Conservation (phyloP, 495 filamentous ascomycete genomes). For the Lasiosphaeris hirsuta region DNA sequence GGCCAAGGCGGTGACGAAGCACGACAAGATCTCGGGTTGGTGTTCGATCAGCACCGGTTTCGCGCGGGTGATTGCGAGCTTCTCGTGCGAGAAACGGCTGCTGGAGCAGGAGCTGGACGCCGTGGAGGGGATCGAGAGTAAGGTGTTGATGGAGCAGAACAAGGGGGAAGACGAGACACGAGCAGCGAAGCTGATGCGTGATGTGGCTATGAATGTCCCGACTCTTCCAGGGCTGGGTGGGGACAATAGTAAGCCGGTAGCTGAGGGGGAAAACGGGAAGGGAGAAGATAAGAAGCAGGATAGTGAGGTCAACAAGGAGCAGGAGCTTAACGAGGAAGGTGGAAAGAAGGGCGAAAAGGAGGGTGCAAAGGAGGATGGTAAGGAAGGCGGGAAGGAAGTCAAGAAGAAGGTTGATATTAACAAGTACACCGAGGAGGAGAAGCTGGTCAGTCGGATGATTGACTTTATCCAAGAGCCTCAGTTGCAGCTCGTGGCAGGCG, state of each 20-base stretch:
- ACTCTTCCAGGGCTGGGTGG: neutral
- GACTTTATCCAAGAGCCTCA: conserved; percentile 40
- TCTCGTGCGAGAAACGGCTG: conserved; percentile 33
- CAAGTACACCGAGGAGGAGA: conserved; percentile 24
- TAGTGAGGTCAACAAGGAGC: neutral
- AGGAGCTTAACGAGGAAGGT: neutral
- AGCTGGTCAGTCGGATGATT: conserved; percentile 37
- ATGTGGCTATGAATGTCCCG: neutral
- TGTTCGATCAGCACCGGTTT: conserved; percentile 38
- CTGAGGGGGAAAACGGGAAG: neutral
- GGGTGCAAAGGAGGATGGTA: neutral
- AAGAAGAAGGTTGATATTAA: neutral
- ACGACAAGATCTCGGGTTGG: conserved; percentile 33
- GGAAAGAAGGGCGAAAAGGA: too few relatives aligned
- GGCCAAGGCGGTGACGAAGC: conserved; percentile 25
- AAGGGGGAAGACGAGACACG: conserved; percentile 20
- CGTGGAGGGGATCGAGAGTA: conserved; percentile 29
- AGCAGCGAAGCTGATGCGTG: neutral
- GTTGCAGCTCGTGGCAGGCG: conserved; percentile 38
- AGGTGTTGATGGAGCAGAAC: conserved; percentile 19
- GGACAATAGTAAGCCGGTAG: too few relatives aligned
- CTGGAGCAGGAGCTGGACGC: conserved; percentile 38
- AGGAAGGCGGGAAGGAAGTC: neutral
- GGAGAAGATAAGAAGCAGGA: neutral
- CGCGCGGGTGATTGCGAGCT: conserved; percentile 32